Base-by-base conservation (phyloP, 352 stramenopile genomes). In the Phytophthora pisi region DNA sequence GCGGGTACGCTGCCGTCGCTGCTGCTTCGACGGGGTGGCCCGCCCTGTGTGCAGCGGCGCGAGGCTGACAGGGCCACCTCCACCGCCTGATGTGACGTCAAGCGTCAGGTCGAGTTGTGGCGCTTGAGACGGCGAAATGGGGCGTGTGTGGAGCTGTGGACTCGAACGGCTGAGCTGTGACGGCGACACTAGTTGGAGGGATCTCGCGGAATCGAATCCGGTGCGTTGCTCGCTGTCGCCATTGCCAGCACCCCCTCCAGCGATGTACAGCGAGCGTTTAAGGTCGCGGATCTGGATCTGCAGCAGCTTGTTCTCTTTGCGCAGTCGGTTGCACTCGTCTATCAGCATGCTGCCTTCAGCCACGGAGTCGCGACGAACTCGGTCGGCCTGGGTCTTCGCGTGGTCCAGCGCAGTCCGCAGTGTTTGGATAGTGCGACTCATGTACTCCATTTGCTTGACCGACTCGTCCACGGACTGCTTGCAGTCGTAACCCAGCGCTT, bases 361-460 rank as follows among this genome's bases (percentile, higher is more conserved):
- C n/a, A 95, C 78, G 9, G 87, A 79, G 50, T 95, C 85, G 13
- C 87, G 82, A 4, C 86, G 85, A 23, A 88, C 72, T 5, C 85
- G 84, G 38, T 92, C 85, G 0, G 75, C 73, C 40, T 93, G 86
- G 11, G 68, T 58, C 50, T 95, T 93, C 3, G 87, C 80, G 38
- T 91, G 87, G 34, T 92, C 85, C 16, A 92, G 66, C 11, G 85
- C 74, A 2, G 72, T 72, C 1, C 75, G 81, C 13, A 95, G 69
- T 9, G 84, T 92, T 26, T 75, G 74, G 60, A 95, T 88, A 2
- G 75, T 92, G 31, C 79, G 82, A 62, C 82, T 92, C 85, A 93
- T 93, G 54, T 85, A 92, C 63, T 92, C 82, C 65, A 93, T 82
- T 64, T 95, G 85, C 64, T 92, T 89, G 40, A 81, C 81, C 1